Base-by-base conservation (phyloP, 331 rosid species). In the Prunus yedoensis region DNA sequence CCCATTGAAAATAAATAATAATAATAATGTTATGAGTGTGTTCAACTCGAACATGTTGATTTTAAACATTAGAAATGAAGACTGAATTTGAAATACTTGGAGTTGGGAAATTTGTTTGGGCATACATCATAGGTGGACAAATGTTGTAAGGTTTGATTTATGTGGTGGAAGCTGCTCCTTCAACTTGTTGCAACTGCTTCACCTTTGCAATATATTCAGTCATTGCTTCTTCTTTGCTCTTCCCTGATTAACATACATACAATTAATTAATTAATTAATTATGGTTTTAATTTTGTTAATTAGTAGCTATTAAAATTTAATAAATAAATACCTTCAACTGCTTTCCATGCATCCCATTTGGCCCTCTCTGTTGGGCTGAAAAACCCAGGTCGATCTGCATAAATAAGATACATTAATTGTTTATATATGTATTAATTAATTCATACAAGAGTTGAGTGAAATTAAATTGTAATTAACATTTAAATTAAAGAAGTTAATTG, bases 331-430 rank as follows among this genome's bases (percentile, higher is more conserved):
- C 71, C 81, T 50, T 77, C 71, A 38, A 35, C 81, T 16, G 76
- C 54, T 70, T 70, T 77, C 76, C 81, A 70, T 23, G 81, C 81
- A 77, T 70, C 76, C 81, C 81, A 70, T 70, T 70, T 61, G 15
- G 81, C 81, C 65, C 76, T 50, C 54, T 77, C 81, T 10, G 54
- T 35, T 61, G 56, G 71, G 47, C 76, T 77, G 23, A 77, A 70
- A 65, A 77, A 20, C 23, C 71, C 76, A 8, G 57, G 76, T 49
- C 71, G 66, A 70, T 49, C 76, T 49, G 70, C 28, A 15, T 41
- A 45, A 46, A 6, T 58, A 2, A 58, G 35, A 4, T 32, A 25
- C 51, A 47, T 47, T 13, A 47, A 27, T 27, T 27, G 28, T 27
- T 27, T 47, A 15, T 5, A 32, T 32, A 32, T 30, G 28, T 30